Base-by-base conservation (phyloP, 176 grass and related monocot species). In the Bolboschoenus planiculmis region DNA sequence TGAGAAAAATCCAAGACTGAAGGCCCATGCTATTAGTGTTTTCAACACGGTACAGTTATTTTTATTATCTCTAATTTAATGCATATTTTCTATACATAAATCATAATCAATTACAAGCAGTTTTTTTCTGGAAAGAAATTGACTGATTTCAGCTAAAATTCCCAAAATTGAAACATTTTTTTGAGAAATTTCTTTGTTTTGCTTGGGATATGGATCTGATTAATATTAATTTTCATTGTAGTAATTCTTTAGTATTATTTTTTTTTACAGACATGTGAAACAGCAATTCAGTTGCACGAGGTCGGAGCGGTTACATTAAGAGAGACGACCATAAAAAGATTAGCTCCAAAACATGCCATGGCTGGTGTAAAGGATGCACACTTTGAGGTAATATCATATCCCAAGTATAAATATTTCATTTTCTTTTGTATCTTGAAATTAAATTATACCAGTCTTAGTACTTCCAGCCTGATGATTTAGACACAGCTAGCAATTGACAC, bases 1-100 rank as follows among this genome's bases (percentile, higher is more conserved):
- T 3, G 87, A 97, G 75, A 93, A 88, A 75, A 88, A 97, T 72
- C 89, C 94, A 1, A 93, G 91, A 86, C 87, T 97, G 71, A 97
- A 90, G 87, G 10, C 85, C 13, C 94, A 97, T 81, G 94, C 89
- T 34, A 50, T 91, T 2, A 50, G 77, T 77, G 89, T 97, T 88
- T 93, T 97, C 56, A 87, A 89, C 81, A 88, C 89, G 87, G 89
- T 85, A 78, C 51, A 23, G 0, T 20, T 31, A 0, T 10, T 11
- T 13, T 40, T 15, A 42, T 2, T 54, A 58, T 18, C 23, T 54
- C 7, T n/a, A n/a, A n/a, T 13, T 21, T 30, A 13, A 30, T 23
- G 23, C 6, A 5, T 54, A 46, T 30, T 0, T 61, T 7, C 20
- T 54, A 46, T 20, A 2, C 29, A 42, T 59, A 35, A 44, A 11